Evolutionary conservation across 2,329 filamentous ascomycete genomes (phyloP).

Genomic region (Stachybotrys echinatus): DNA sequence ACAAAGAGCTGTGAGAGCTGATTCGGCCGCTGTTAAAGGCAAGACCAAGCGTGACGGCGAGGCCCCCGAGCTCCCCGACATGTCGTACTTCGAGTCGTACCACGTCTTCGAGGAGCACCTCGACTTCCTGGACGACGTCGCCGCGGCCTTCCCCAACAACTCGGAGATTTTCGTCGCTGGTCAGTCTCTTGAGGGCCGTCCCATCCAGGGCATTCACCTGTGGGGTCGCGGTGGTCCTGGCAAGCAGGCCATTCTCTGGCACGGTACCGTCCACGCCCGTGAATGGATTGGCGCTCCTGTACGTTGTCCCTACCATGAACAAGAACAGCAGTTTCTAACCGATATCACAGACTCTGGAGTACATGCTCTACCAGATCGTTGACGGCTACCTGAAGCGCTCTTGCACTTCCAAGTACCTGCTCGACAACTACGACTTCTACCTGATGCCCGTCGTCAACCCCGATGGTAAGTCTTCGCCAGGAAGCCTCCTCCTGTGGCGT

Average conservation of each 20-base stretch:
- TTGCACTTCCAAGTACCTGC: slow-evolving; percentile 10
- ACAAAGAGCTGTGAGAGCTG: not conserved
- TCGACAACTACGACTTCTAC: slow-evolving; percentile 62
- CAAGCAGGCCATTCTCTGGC: slow-evolving; percentile 45
- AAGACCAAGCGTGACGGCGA: not conserved
- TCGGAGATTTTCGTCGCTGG: slow-evolving; percentile 44
- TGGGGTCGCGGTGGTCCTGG: slow-evolving; percentile 40
- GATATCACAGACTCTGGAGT: slow-evolving; percentile 12
- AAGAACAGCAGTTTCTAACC: not conserved
- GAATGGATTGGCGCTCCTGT: slow-evolving; percentile 50
- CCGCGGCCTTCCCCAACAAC: slow-evolving; percentile 32
- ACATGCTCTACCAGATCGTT: slow-evolving; percentile 13
- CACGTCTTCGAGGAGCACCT: slow-evolving; percentile 46
- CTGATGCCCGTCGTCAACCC: slow-evolving; percentile 59
- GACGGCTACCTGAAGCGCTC: slow-evolving; percentile 13
- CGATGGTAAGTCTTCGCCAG: slow-evolving; percentile 41
- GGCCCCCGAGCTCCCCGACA: slow-evolving; percentile 5
- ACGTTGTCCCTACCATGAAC: slow-evolving; percentile 1
- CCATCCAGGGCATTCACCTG: slow-evolving; percentile 58
- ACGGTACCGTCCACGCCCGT: slow-evolving; percentile 53
- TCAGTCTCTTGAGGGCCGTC: slow-evolving; percentile 37
- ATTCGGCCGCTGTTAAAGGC: not conserved
- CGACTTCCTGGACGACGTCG: slow-evolving; percentile 39
- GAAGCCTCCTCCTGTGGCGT: rapidly evolving
- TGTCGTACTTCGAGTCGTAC: slow-evolving; percentile 46